Evolutionary conservation across 805 yeast species (phyloP), one percentile per base, ranked within the genome.

Genomic region (Hanseniaspora opuntiae): DNA sequence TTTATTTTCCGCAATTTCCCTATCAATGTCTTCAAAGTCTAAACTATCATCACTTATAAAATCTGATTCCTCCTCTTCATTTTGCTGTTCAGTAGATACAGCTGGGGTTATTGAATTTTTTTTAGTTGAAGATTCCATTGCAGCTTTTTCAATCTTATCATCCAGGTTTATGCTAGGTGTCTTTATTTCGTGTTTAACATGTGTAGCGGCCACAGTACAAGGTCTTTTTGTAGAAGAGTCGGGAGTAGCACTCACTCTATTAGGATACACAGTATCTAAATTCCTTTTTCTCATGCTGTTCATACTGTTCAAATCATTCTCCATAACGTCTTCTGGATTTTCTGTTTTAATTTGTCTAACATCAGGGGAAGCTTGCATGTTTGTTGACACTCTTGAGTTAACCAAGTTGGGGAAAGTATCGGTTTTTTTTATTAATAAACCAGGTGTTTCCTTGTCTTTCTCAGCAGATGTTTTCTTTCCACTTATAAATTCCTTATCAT

Each of bases 401-500:
- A 75, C 71, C 19, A 51, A 25, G 2, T 51, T 36, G 4, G 54
- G 48, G 17, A 44, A 51, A 5, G 41, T 37, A 24, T 51, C 54
- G 9, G 54, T 32, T n/a, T 51, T 51, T 20, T 51, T 51, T 3
- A 51, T 51, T 12, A 48, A 33, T 3, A 16, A 8, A 5, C 24
- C 40, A 7, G 30, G 14, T 2, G 38, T 73, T 19, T 38, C 52
- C 17, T 24, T 24, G 2, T 47, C 45, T 28, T 16, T 38, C 3
- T 10, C n/a, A 9, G 20, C n/a, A 1, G 33, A 17, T n/a, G 44
- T 41, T 12, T 72, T 50, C 16, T 39, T 48, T 11, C 17, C 42
- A 20, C 35, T 53, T 41, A 83, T 64, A 55, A 80, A 82, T 49
- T 77, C 79, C 60, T 81, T 81, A 63, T 85, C 94, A 60, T 85